Evolutionary conservation across 2,329 filamentous ascomycete species (phyloP), one percentile per base, ranked within the genome.

Genomic region (Fusarium continuum): DNA sequence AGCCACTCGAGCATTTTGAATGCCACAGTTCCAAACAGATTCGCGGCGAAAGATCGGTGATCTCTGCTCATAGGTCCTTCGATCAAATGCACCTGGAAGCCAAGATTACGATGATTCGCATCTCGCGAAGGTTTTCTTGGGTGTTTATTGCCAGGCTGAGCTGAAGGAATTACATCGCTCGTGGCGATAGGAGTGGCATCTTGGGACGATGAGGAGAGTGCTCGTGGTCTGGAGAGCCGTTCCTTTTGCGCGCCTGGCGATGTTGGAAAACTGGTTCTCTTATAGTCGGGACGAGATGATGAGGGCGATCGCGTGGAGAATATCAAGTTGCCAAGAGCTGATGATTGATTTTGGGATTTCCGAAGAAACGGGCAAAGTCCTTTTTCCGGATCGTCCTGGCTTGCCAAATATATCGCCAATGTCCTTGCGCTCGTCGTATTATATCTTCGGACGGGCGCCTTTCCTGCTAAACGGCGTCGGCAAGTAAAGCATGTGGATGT

Each of bases 401-500:
- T 91, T 9, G 92, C 91, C 45, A 96, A 82, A 70, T 91, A 91
- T 52, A 91, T 85, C 11, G 93, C 93, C 26, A 97, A 78, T 2
- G 91, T 91, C 69, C 92, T 86, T 8, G 93, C 92, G 70, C 92
- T 96, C 39, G 92, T 87, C 19, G 89, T 84, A 54, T 90, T 96
- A 70, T 93, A 95, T 70, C 89, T 85, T 59, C 92, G 88, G 67
- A 92, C 85, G 3, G 92, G 92, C 1, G 84, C 84, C 63, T 86
- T 86, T 28, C 84, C 85, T 22, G 86, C 84, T 34, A 88, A 78
- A 65, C 90, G 85, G 75, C 85, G 90, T 51, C 91, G 87, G 73
- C 86, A 92, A 60, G 88, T 92, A 71, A 94, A 90, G 78, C 93
- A 97, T 13, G 91, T 94, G 13, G 91, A 78, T 2, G 88, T 94